Evolutionary conservation across 306 rosid species (phyloP).

Genomic region (Oemleria cerasiformis): DNA sequence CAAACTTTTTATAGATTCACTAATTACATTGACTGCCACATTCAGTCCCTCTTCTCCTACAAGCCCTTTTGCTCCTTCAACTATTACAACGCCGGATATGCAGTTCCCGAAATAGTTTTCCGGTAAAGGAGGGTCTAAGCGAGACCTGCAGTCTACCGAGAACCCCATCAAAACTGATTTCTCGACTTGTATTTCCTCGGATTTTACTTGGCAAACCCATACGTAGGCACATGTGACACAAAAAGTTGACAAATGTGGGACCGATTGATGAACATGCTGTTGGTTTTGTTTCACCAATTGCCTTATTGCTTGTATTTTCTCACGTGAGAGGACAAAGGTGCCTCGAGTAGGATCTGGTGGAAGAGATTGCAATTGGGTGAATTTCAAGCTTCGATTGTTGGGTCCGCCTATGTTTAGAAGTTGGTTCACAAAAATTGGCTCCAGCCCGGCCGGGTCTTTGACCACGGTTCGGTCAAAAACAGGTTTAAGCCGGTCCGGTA

Average conservation of each 20-base stretch:
- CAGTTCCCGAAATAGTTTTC: constrained; percentile 29
- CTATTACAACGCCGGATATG: not conserved
- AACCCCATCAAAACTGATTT: not conserved
- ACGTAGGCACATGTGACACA: constrained; percentile 23
- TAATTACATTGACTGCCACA: constrained; percentile 17
- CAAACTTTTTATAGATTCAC: constrained; percentile 17
- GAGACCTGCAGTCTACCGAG: constrained; percentile 24
- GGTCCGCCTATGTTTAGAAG: constrained; percentile 6
- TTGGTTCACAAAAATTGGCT: not conserved
- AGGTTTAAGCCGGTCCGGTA: constrained; percentile 27
- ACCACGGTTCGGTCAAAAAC: constrained; percentile 26
- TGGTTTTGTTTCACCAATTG: not conserved
- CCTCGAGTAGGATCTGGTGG: constrained; percentile 11
- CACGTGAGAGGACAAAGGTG: constrained; percentile 20
- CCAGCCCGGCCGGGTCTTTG: constrained; percentile 12
- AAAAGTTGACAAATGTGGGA: constrained; percentile 16
- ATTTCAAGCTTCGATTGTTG: constrained; percentile 26
- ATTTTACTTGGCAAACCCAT: constrained; percentile 26
- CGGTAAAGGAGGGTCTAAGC: constrained; percentile 19
- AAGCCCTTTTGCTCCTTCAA: constrained; percentile 9
- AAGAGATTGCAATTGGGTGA: no score
- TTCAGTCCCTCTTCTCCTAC: constrained; percentile 28
- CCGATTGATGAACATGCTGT: not conserved
- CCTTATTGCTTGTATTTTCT: not conserved
- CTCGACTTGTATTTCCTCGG: not conserved